Base-by-base conservation (phyloP, 108 stramenopile genomes). In the Cyclotella baltica region DNA sequence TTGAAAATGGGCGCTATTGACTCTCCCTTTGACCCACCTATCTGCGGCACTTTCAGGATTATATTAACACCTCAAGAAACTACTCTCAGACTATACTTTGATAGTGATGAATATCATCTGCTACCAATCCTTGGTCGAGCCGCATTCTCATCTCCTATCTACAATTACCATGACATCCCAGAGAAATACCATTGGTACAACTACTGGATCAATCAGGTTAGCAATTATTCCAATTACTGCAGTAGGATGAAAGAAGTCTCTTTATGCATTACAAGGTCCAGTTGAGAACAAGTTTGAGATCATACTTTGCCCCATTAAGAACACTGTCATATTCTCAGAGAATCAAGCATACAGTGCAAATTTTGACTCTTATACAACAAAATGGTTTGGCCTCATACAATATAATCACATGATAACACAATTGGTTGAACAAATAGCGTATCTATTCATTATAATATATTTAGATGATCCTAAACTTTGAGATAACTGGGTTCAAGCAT, bases 221-320 rank as follows among this genome's bases (percentile, higher is more conserved):
- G 29, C n/a, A n/a, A n/a, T n/a, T 5, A 22, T 19, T 10, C 67
- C 67, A 31, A 51, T 69, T 35, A 51, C 67, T 11, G 67, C 47
- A 36, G 10, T 16, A 23, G 67, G 67, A 31, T 13, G 31, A 3
- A 4, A 20, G 15, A 48, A 69, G 8, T 11, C 52, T 3, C 48
- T 69, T 18, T 34, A 51, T 15, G 18, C 4, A 5, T 48, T 69
- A 19, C 67, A 69, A 18, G 5, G 6, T 15, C 5, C 43, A n/a
- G n/a, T n/a, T n/a, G n/a, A n/a, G n/a, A 5, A 11, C 3, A 15
- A 16, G 3, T 5, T 51, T n/a, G n/a, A 20, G 4, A 51, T 69
- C 2, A 51, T 27, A 15, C n/a, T 27, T 15, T 22, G 3, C n/a
- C n/a, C n/a, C n/a, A n/a, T n/a, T 4, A 51, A 33, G 11, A 51